Evolutionary conservation across 768 basidiomycete species (phyloP).

Genomic region (Omphalotus guepiniiformis): DNA sequence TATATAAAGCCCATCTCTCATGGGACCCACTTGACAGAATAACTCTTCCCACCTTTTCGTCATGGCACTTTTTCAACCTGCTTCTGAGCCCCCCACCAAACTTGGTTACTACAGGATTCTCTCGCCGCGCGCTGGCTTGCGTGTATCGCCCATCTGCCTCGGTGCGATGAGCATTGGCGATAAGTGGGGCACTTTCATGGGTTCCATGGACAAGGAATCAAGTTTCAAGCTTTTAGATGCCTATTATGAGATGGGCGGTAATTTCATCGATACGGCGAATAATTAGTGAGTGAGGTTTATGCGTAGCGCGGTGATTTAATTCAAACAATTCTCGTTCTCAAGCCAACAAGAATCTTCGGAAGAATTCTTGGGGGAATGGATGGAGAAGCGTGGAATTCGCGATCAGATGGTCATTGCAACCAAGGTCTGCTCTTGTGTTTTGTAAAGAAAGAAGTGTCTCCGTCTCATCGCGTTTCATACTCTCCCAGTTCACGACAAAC

Average conservation of each 20-base stretch:
- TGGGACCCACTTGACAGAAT: too few relatives aligned
- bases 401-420: conserved; percentile 39
- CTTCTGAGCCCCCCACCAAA: conserved; percentile 18
- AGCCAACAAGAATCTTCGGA: conserved; percentile 24
- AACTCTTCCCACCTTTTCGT: too few relatives aligned
- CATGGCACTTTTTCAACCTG: conserved; percentile 10
- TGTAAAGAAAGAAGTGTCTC: not conserved
- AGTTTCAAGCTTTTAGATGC: conserved; percentile 45
- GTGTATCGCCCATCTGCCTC: conserved; percentile 35
- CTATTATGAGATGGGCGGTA: conserved; percentile 41
- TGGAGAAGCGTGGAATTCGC: conserved; percentile 24
- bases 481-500: conserved; percentile 18
- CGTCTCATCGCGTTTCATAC: too few relatives aligned
- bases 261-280: conserved; percentile 47
- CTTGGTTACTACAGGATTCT: conserved; percentile 30
- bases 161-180: conserved; percentile 37
- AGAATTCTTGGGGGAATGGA: conserved; percentile 4
- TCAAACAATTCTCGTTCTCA: conserved; percentile 15
- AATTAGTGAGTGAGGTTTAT: conserved; percentile 37
- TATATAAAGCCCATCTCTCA: too few relatives aligned
- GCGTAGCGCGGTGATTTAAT: not conserved
- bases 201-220: conserved; percentile 37
- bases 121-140: conserved; percentile 29
- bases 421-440: conserved; percentile 19
- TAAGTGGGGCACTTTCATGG: conserved; percentile 27